phyloP scores from a whole-genome alignment of 2,329 filamentous ascomycete species.

The Cucurbitaria berberidis region DNA sequence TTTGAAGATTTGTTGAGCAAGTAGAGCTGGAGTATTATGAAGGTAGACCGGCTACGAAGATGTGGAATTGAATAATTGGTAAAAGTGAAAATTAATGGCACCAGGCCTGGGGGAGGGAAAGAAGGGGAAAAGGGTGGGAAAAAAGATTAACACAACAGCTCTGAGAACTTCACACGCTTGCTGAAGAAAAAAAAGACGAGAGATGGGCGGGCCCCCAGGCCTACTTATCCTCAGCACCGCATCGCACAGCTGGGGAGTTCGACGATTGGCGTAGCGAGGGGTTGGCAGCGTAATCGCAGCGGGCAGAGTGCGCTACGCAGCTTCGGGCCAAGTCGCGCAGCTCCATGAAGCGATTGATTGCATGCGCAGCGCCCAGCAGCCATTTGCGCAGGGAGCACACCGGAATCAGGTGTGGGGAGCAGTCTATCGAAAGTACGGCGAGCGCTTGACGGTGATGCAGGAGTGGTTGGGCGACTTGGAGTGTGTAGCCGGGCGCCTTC shows the following conservation, averaged over 20 bases:
- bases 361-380: slow-evolving; percentile 36
- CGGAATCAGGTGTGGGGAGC: slow-evolving; percentile 35
- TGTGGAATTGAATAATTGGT: slow-evolving; percentile 44
- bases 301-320: slow-evolving; percentile 35
- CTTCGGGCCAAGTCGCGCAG: slow-evolving; percentile 33
- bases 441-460: slow-evolving; percentile 43
- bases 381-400: slow-evolving; percentile 39
- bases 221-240: slow-evolving; percentile 43
- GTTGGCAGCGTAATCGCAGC: slow-evolving; percentile 29
- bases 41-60: slow-evolving; percentile 52
- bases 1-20: slow-evolving; percentile 53
- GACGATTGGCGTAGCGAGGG: slow-evolving; percentile 28
- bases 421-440: slow-evolving; percentile 45
- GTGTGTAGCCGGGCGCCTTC: slow-evolving; percentile 35
- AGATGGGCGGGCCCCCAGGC: slow-evolving; percentile 31
- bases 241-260: slow-evolving; percentile 32
- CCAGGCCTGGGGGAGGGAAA: slow-evolving; percentile 54
- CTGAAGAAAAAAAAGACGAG: slow-evolving; percentile 53
- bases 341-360: slow-evolving; percentile 41
- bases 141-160: slow-evolving; percentile 57
- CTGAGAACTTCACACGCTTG: slow-evolving; percentile 58
- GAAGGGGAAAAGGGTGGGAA: slow-evolving; percentile 50
- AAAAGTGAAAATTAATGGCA: slow-evolving; percentile 49
- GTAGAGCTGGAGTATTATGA: slow-evolving; percentile 55
- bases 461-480: slow-evolving; percentile 40